Evolutionary conservation across 2,329 filamentous ascomycete genomes (phyloP).

Genomic region (Ophiocordyceps unilateralis): DNA sequence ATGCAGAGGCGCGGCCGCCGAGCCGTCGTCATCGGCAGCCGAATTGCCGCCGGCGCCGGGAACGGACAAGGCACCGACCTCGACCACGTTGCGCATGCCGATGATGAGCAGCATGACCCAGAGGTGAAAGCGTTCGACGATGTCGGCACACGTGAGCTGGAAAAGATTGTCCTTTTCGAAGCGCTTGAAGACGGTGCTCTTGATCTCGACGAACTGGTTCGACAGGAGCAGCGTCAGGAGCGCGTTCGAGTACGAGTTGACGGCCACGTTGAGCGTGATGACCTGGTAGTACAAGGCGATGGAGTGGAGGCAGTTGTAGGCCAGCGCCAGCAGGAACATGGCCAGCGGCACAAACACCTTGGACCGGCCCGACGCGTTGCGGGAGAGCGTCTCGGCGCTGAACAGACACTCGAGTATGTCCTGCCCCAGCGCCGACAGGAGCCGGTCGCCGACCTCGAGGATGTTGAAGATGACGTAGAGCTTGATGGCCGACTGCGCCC

Average conservation of each 20-base stretch:
- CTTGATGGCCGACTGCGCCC: slow-evolving; percentile 92
- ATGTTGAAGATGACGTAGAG: slow-evolving; percentile 98
- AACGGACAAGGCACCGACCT: slow-evolving; percentile 70
- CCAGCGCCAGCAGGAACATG: slow-evolving; percentile 75
- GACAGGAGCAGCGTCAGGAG: slow-evolving; percentile 82
- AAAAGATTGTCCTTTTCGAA: slow-evolving; percentile 97
- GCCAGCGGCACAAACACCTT: slow-evolving; percentile 78
- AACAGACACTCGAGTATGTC: slow-evolving; percentile 94
- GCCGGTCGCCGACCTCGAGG: slow-evolving; percentile 76
- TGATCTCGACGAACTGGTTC: slow-evolving; percentile 98
- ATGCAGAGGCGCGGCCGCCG: slow-evolving; percentile 41
- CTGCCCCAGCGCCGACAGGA: slow-evolving; percentile 82
- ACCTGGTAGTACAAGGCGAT: slow-evolving; percentile 91
- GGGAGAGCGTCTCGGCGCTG: slow-evolving; percentile 78
- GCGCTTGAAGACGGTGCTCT: slow-evolving; percentile 94
- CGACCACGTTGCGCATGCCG: slow-evolving; percentile 86
- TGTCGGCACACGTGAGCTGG: slow-evolving; percentile 87
- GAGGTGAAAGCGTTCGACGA: slow-evolving; percentile 91
- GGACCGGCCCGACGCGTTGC: slow-evolving; percentile 73
- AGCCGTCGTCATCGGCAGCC: slow-evolving; percentile 26
- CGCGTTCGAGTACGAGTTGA: slow-evolving; percentile 97
- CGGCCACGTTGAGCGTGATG: slow-evolving; percentile 91
- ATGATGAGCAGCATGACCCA: slow-evolving; percentile 98
- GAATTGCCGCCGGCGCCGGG: slow-evolving; percentile 34
- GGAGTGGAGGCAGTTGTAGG: slow-evolving; percentile 78